Evolutionary conservation across 805 yeast genomes (phyloP).

Genomic region (Candida schatavii): DNA sequence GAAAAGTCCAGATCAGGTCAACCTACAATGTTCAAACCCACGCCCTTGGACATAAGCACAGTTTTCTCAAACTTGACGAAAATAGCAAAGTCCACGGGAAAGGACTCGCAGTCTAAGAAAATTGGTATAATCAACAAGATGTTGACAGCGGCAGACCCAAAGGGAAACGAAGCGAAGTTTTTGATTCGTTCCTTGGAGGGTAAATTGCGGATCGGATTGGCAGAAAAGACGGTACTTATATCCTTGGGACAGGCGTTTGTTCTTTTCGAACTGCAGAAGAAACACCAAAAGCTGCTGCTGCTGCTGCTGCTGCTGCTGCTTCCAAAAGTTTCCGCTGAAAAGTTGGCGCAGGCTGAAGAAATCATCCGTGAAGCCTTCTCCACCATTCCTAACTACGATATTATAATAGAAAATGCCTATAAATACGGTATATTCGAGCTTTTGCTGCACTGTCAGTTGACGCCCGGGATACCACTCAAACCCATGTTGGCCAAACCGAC

Average conservation of each 20-base stretch:
- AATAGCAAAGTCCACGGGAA: slow-evolving; percentile 78
- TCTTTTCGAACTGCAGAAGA: slow-evolving; percentile 46
- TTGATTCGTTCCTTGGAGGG: slow-evolving; percentile 90
- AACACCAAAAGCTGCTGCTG: slow-evolving; percentile 8
- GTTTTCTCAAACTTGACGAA: slow-evolving; percentile 74
- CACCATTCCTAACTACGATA: slow-evolving; percentile 86
- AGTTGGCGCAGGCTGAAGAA: slow-evolving; percentile 66
- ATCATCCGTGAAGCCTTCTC: slow-evolving; percentile 81
- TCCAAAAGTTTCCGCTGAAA: slow-evolving; percentile 34
- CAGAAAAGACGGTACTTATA: slow-evolving; percentile 86
- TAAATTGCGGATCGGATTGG: slow-evolving; percentile 86
- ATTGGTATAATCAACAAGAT: slow-evolving; percentile 75
- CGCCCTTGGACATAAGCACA: slow-evolving; percentile 64
- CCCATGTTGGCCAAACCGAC: slow-evolving; percentile 99
- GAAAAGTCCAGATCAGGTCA: slow-evolving; percentile 79
- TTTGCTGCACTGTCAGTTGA: slow-evolving; percentile 64
- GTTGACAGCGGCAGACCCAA: slow-evolving; percentile 80
- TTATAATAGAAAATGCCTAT: slow-evolving; percentile 64
- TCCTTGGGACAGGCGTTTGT: slow-evolving; percentile 83
- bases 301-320: background rate
- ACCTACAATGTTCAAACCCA: slow-evolving; percentile 90
- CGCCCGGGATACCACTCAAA: slow-evolving; percentile 92
- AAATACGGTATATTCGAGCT: slow-evolving; percentile 66
- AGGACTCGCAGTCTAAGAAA: slow-evolving; percentile 76
- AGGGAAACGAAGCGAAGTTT: slow-evolving; percentile 75